Conservation (phyloP, 1,284 basidiomycete species). For the Anthracocystis walkeri region DNA sequence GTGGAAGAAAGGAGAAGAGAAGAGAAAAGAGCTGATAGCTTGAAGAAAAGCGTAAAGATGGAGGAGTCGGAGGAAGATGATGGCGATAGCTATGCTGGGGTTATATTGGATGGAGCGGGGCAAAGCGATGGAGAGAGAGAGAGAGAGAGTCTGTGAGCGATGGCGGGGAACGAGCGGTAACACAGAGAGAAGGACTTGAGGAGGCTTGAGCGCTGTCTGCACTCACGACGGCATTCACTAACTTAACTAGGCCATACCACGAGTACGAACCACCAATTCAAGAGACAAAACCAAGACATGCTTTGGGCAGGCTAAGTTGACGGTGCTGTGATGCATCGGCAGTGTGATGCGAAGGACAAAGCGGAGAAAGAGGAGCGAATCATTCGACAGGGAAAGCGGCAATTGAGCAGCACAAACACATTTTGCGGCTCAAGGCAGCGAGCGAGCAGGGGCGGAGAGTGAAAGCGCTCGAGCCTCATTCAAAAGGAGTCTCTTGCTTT, state of each 20-base stretch:
- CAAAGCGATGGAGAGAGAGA: slow-evolving; percentile 11
- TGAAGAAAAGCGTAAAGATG: not conserved
- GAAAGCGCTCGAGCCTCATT: slow-evolving; percentile 10
- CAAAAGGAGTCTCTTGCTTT: no score
- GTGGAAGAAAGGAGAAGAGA: slow-evolving; percentile 4
- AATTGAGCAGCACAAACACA: no score
- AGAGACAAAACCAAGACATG: no score
- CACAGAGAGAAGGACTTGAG: not conserved
- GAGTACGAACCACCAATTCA: no score
- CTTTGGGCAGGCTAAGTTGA: no score
- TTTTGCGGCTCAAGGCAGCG: not conserved
- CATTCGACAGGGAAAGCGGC: not conserved
- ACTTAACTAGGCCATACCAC: no score
- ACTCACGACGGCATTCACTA: not conserved
- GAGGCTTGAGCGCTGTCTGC: no score
- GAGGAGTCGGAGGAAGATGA: not conserved
- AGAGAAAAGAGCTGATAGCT: slow-evolving; percentile 8
- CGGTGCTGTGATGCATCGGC: slow-evolving; percentile 4
- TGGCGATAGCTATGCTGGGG: not conserved
- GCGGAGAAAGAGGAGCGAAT: not conserved
- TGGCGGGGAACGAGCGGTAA: not conserved
- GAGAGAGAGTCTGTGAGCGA: not conserved
- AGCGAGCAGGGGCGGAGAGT: no score
- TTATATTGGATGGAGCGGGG: slow-evolving; percentile 31
- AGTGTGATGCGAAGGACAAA: slow-evolving; percentile 1